phyloP scores from a whole-genome alignment of 345 rosid genomes.

The Salix suchowensis region DNA sequence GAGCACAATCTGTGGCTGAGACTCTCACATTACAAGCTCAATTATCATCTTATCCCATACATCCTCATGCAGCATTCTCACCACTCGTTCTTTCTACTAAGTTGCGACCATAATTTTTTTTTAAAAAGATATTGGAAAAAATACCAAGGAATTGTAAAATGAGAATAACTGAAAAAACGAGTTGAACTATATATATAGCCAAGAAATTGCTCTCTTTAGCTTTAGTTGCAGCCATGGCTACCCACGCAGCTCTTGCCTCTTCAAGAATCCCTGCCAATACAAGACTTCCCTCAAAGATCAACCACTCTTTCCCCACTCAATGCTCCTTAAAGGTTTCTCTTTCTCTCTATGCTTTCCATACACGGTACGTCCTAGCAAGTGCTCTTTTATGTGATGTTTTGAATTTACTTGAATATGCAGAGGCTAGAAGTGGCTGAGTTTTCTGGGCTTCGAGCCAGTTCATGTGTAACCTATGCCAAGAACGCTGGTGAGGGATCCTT shows the following conservation, averaged over 20 bases:
- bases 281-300: conserved; percentile 51
- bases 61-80: conserved; percentile 28
- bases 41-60: conserved; percentile 49
- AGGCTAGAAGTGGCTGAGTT: conserved; percentile 68
- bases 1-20: conserved; percentile 36
- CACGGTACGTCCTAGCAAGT: background rate
- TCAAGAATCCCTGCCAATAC: conserved; percentile 62
- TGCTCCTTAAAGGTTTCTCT: conserved; percentile 63
- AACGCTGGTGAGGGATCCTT: conserved; percentile 53
- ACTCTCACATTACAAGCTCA: conserved; percentile 7
- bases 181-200: conserved; percentile 13
- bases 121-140: background rate
- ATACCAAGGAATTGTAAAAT: conserved; percentile 7
- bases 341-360: conserved; percentile 1
- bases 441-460: conserved; percentile 63
- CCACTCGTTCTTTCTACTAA: conserved; percentile 52
- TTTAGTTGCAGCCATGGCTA: conserved; percentile 66
- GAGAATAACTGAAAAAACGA: background rate
- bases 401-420: conserved; percentile 30
- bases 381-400: background rate
- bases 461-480: conserved; percentile 33
- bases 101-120: conserved; percentile 38
- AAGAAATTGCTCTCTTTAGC: conserved; percentile 10
- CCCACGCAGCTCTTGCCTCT: conserved; percentile 87
- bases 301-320: conserved; percentile 63